Evolutionary conservation across 1,284 basidiomycete species (phyloP).

Genomic region (Ustilago shanxiensis): DNA sequence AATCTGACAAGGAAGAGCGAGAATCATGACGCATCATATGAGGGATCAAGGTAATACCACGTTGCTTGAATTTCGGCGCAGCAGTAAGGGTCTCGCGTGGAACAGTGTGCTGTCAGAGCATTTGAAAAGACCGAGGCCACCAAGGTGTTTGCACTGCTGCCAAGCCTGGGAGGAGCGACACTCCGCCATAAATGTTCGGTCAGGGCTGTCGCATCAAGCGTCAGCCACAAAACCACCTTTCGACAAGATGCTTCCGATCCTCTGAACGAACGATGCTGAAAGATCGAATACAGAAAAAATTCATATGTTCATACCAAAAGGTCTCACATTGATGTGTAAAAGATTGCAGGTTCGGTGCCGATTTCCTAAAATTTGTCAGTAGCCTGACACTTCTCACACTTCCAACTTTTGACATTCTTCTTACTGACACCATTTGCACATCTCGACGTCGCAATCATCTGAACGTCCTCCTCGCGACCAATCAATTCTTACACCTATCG

Average conservation of each 20-base stretch:
- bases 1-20: background rate
- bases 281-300: no score
- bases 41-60: slow-evolving; percentile 2
- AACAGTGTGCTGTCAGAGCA: background rate
- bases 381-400: slow-evolving; percentile 2
- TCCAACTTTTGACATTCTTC: slow-evolving; percentile 1
- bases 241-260: background rate
- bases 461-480: slow-evolving; percentile 6
- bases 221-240: slow-evolving; percentile 3
- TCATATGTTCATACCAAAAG: background rate
- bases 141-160: background rate
- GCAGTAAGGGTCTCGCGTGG: background rate
- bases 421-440: slow-evolving; percentile 1
- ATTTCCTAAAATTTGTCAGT: slow-evolving; percentile 21
- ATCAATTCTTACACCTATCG: background rate
- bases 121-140: background rate
- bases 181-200: background rate
- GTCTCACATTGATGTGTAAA: background rate
- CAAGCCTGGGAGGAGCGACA: background rate
- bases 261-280: background rate
- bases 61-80: background rate
- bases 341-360: slow-evolving; percentile 14
- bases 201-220: background rate
- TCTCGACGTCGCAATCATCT: slow-evolving; percentile 1
- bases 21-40: background rate